Percentiles rank a stretch among this genome's conserved stretches.
Evolutionary conservation across 2,329 filamentous ascomycete genomes (phyloP).

Genomic region (Aspergillus pseudoterreus): DNA sequence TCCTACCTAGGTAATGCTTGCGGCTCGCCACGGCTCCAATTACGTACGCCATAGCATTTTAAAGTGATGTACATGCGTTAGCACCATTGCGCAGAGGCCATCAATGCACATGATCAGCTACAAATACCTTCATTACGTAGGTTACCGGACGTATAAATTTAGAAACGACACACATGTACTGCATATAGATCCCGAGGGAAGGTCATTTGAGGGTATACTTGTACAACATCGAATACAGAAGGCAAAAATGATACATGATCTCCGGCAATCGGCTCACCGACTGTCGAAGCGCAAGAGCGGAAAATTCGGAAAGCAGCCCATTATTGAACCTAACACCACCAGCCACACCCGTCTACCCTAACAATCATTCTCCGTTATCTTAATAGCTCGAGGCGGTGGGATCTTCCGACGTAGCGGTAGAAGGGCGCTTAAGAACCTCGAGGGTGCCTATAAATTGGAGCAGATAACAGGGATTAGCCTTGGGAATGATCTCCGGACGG

Average conservation of each 20-base stretch:
- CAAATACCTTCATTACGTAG: not conserved
- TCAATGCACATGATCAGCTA: not conserved
- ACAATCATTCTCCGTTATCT: not conserved
- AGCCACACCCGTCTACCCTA: not conserved
- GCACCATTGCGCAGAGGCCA: not conserved
- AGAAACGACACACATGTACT: not conserved
- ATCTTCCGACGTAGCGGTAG: constrained; percentile 7
- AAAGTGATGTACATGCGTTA: not conserved
- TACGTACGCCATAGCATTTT: not conserved
- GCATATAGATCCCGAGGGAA: not conserved
- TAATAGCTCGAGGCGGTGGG: constrained; percentile 11
- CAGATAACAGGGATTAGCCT: constrained; percentile 2
- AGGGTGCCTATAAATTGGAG: constrained; percentile 21
- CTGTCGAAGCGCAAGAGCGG: not conserved
- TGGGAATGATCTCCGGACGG: not conserved
- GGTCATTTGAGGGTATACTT: constrained; percentile 27
- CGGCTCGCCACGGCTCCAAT: too few species aligned
- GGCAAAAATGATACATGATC: not conserved
- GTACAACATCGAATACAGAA: constrained; percentile 22
- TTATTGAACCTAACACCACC: not conserved
- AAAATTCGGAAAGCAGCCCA: not conserved
- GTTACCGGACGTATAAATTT: not conserved
- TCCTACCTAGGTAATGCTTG: too few species aligned
- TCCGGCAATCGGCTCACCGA: not conserved
- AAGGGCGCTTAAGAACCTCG: constrained; percentile 34